Percentiles rank a stretch among this genome's conserved stretches.
Evolutionary conservation across 2,329 filamentous ascomycete genomes (phyloP).

Genomic region (Cercospora janseana): DNA sequence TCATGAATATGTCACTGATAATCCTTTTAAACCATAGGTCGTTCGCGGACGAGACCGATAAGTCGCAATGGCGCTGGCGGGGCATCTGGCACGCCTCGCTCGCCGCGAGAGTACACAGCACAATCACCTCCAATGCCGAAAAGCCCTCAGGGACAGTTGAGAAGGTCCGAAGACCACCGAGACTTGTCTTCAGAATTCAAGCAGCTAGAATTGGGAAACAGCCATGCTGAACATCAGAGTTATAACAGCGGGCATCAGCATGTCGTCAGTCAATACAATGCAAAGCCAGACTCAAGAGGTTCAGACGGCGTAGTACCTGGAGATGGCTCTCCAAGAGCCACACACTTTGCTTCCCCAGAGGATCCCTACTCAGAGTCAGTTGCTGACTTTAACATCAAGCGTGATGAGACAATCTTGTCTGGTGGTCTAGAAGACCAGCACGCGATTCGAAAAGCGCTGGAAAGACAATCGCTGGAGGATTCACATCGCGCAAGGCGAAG

Average conservation of each 20-base stretch:
- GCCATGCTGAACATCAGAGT: background rate
- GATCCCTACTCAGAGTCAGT: constrained; percentile 18
- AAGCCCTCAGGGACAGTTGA: background rate
- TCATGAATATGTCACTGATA: constrained; percentile 7
- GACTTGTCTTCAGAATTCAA: constrained; percentile 9
- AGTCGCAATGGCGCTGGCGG: background rate
- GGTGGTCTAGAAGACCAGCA: constrained; percentile 12
- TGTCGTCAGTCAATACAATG: background rate
- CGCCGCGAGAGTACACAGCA: constrained; percentile 3
- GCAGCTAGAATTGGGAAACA: background rate
- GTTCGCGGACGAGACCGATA: background rate
- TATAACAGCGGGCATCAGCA: too few species aligned
- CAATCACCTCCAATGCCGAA: constrained; percentile 5
- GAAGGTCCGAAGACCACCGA: constrained; percentile 7
- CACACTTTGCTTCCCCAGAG: constrained; percentile 4
- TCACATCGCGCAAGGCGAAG: background rate
- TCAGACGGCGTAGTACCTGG: background rate
- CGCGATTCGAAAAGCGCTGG: constrained; percentile 14
- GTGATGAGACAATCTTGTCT: constrained; percentile 12
- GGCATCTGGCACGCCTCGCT: background rate
- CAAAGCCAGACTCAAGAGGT: background rate
- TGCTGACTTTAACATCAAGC: constrained; percentile 15
- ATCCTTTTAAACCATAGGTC: background rate
- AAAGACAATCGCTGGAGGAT: constrained; percentile 9
- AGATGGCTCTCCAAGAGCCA: background rate